Conservation (phyloP, 2,329 filamentous ascomycete genomes). For the Pezizomycotina sp. region DNA sequence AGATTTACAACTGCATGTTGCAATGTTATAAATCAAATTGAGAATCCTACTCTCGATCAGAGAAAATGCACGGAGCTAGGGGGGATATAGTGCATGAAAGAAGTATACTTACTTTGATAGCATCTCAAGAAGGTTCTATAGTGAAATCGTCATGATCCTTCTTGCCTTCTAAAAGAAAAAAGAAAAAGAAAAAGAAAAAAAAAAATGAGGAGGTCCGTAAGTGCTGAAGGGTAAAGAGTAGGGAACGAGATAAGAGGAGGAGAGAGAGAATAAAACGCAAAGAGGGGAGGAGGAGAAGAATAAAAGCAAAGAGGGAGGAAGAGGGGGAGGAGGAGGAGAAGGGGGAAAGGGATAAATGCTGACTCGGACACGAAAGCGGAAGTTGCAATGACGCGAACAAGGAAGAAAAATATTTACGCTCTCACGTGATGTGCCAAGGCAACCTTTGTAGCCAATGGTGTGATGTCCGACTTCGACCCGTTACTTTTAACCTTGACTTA, state of each 20-base stretch:
- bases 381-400: too few relatives aligned
- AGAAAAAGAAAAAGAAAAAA: neutral
- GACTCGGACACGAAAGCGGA: too few relatives aligned
- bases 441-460: too few relatives aligned
- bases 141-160: neutral
- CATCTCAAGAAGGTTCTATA: neutral
- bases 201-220: slow-evolving; percentile 1
- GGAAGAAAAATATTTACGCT: too few relatives aligned
- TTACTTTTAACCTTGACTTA: too few relatives aligned
- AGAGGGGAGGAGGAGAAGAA: neutral
- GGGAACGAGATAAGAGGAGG: too few relatives aligned
- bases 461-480: too few relatives aligned
- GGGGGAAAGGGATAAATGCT: too few relatives aligned
- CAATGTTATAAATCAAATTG: too few relatives aligned
- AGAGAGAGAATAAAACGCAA: neutral
- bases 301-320: neutral
- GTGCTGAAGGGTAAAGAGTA: too few relatives aligned
- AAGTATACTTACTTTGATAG: neutral
- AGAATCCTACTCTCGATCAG: neutral
- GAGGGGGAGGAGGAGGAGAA: neutral
- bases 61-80: neutral
- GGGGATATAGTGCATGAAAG: neutral
- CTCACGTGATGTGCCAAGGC: too few relatives aligned
- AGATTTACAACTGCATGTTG: too few relatives aligned
- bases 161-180: neutral